Evolutionary conservation across 345 rosid genomes (phyloP).

Genomic region (Rhodomyrtus tomentosa): DNA sequence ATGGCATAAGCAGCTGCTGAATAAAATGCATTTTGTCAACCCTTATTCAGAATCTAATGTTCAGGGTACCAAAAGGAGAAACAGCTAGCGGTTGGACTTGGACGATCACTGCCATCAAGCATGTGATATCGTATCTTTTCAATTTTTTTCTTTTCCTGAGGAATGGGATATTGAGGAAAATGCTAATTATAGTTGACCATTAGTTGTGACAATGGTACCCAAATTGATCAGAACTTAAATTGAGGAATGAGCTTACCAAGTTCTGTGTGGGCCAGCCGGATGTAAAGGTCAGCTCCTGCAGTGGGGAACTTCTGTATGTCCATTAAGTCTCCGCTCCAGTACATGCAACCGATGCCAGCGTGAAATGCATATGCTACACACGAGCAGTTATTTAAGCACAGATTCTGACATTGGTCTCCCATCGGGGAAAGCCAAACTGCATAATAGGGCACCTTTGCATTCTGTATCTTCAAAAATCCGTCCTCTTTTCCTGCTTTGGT

Average conservation of each 20-base stretch:
- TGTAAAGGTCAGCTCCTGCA: conserved; percentile 2
- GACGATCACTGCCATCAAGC: too few species aligned
- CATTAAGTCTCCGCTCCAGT: conserved; percentile 1
- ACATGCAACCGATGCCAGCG: conserved; percentile 10
- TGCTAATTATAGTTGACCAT: too few species aligned
- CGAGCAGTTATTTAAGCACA: conserved; percentile 17
- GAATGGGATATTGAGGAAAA: too few species aligned
- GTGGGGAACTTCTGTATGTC: conserved; percentile 2
- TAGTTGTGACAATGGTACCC: neutral
- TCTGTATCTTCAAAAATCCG: conserved; percentile 1
- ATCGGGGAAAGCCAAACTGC: neutral
- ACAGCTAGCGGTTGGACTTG: too few species aligned
- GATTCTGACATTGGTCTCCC: neutral
- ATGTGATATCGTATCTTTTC: too few species aligned
- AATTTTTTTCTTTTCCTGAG: too few species aligned
- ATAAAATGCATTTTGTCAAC: too few species aligned
- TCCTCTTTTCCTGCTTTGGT: conserved; percentile 1
- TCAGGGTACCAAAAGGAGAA: too few species aligned
- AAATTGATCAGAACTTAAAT: neutral
- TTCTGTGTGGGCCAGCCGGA: conserved; percentile 3
- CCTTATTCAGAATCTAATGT: too few species aligned
- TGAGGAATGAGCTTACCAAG: neutral
- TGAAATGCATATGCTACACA: conserved; percentile 14
- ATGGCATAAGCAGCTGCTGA: too few species aligned
- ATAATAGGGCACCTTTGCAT: conserved; percentile 2